phyloP scores from a whole-genome alignment of 306 rosid species.

The Corylus avellana region DNA sequence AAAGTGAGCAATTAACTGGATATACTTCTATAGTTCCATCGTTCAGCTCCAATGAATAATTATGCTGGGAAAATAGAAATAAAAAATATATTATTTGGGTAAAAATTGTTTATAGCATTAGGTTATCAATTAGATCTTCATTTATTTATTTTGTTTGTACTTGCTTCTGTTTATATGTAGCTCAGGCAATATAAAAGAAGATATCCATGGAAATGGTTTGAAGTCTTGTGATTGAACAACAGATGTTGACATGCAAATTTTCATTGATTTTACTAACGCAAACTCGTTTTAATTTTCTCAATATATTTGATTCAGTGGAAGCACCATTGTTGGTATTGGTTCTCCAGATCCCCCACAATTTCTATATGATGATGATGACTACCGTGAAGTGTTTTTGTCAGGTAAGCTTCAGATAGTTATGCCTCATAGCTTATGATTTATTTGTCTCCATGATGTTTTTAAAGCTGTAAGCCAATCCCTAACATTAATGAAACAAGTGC shows the following conservation, averaged over 20 bases:
- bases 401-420: conserved; percentile 45
- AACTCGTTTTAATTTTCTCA: conserved; percentile 20
- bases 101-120: neutral
- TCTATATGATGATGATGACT: conserved; percentile 75
- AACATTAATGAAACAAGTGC: conserved; percentile 6
- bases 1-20: neutral
- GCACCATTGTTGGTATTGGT: conserved; percentile 96
- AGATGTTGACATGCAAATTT: neutral
- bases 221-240: neutral
- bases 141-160: neutral
- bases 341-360: conserved; percentile 97
- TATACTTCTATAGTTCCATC: neutral
- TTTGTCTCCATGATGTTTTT: neutral
- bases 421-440: neutral
- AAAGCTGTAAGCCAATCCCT: neutral
- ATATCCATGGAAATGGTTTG: neutral
- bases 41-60: neutral
- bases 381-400: conserved; percentile 78
- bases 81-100: neutral
- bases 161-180: neutral
- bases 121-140: neutral
- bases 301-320: conserved; percentile 72
- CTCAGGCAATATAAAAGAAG: neutral
- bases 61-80: neutral
- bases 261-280: neutral